Evolutionary conservation across 2,329 filamentous ascomycete genomes (phyloP).

Genomic region (Fusarium subtropicale): DNA sequence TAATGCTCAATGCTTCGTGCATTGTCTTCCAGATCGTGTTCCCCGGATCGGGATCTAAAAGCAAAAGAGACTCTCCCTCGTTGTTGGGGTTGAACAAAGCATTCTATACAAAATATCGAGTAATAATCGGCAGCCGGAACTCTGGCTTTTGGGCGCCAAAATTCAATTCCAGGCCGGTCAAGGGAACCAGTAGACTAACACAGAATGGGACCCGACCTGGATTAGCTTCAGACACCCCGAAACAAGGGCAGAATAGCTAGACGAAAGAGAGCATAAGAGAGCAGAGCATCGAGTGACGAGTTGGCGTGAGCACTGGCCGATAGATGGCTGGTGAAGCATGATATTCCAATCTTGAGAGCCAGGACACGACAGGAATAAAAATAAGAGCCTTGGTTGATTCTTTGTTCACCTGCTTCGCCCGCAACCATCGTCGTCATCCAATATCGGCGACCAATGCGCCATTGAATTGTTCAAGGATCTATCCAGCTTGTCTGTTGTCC

Average conservation of each 20-base stretch:
- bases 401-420: background rate
- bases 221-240: slow-evolving; percentile 32
- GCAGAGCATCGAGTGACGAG: slow-evolving; percentile 20
- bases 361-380: slow-evolving; percentile 8
- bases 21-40: background rate
- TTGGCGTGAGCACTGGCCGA: slow-evolving; percentile 35
- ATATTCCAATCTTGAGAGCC: slow-evolving; percentile 33
- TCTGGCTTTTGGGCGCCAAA: slow-evolving; percentile 22
- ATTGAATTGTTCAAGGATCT: slow-evolving; percentile 4
- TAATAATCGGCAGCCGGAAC: background rate
- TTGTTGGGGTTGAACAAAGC: background rate
- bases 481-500: background rate
- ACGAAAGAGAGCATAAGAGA: background rate
- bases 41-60: background rate
- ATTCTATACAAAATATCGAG: slow-evolving; percentile 23
- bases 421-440: slow-evolving; percentile 7
- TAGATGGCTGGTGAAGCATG: slow-evolving; percentile 32
- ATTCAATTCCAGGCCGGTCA: slow-evolving; percentile 16
- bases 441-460: slow-evolving; percentile 9
- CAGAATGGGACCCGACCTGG: slow-evolving; percentile 13
- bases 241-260: slow-evolving; percentile 14
- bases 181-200: slow-evolving; percentile 12
- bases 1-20: slow-evolving; percentile 45
- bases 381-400: slow-evolving; percentile 13
- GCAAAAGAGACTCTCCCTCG: slow-evolving; percentile 4